A percentile compares a stretch with the other conserved stretches of the same genome.
Evolutionary conservation across 2,329 filamentous ascomycete species (phyloP).

Genomic region (Alternaria brassicae): DNA sequence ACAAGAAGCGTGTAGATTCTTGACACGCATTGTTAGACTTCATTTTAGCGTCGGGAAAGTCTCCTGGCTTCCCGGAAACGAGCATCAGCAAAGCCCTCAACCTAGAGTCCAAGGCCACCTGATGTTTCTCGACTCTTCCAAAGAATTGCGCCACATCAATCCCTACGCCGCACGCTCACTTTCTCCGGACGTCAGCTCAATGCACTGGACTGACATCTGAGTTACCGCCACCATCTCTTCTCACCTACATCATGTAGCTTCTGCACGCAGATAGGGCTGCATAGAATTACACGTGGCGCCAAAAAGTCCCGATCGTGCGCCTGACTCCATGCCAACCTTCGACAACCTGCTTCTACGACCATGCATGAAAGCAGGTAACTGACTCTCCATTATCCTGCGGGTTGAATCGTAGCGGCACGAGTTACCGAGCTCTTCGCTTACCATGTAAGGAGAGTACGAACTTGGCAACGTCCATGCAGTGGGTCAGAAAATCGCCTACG

Average conservation of each 20-base stretch:
- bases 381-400: neutral
- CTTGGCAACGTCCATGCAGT: neutral
- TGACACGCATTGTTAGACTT: no score
- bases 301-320: neutral
- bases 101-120: neutral
- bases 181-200: neutral
- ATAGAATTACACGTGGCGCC: slow-evolving; percentile 2
- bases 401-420: neutral
- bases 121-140: neutral
- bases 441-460: neutral
- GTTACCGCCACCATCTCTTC: neutral
- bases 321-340: neutral
- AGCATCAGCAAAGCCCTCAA: neutral
- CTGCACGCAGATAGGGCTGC: slow-evolving; percentile 9
- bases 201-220: neutral
- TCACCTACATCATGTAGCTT: neutral
- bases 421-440: neutral
- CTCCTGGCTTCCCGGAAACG: neutral
- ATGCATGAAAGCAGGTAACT: neutral
- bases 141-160: neutral
- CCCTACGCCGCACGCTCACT: neutral
- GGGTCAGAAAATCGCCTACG: neutral
- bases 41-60: neutral
- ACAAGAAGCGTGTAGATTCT: neutral
- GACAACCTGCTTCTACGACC: neutral